Conservation (phyloP, 192 early-diverging fungal species). For the Phycomyces blakesleeanus region DNA sequence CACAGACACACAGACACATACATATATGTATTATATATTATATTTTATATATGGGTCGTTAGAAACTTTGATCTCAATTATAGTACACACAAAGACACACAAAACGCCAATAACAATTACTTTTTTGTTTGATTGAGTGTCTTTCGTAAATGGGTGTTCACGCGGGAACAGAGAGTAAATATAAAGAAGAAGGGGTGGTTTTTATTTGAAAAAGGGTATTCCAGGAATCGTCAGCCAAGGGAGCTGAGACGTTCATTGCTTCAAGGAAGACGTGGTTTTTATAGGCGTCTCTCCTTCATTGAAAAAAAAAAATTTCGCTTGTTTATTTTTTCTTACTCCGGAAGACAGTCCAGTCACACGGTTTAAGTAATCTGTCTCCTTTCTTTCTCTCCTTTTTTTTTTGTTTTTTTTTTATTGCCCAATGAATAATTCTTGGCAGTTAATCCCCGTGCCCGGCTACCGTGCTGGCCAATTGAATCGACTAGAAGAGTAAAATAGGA, state of each 20-base stretch:
- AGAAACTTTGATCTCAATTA: neutral
- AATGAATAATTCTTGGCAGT: too few species aligned
- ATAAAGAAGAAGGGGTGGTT: neutral
- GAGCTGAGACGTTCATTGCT: slow-evolving; percentile 21
- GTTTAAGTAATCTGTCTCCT: neutral
- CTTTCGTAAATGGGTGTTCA: neutral
- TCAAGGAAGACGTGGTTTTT: slow-evolving; percentile 9
- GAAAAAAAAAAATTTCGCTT: slow-evolving; percentile 14
- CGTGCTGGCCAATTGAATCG: too few species aligned
- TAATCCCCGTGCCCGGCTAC: too few species aligned
- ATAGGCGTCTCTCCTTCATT: neutral
- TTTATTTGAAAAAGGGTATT: slow-evolving; percentile 7
- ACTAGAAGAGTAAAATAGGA: too few species aligned
- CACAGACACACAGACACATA: too few species aligned
- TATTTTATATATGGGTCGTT: too few species aligned
- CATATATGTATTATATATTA: neutral
- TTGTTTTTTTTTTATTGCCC: neutral
- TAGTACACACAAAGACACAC: neutral
- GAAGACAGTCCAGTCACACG: neutral
- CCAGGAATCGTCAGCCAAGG: slow-evolving; percentile 19
- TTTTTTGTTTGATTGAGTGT: too few species aligned
- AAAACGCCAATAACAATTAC: neutral
- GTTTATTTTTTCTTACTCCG: slow-evolving; percentile 2
- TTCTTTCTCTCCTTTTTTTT: neutral
- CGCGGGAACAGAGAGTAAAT: neutral